Conservation (phyloP, 1,284 basidiomycete species). For the Fomitopsis pinicola region DNA sequence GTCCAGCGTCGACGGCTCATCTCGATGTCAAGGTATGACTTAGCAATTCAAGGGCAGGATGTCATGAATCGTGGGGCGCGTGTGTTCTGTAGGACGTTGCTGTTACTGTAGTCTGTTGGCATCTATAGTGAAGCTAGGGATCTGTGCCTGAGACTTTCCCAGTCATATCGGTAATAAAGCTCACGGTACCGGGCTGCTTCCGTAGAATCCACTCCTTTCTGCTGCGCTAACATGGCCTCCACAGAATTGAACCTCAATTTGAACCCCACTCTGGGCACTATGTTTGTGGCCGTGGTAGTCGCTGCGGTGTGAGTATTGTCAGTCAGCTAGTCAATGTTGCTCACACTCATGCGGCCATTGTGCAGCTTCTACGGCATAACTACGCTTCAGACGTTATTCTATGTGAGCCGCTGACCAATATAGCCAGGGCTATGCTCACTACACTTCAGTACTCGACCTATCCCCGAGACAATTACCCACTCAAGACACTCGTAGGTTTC, state of each 20-base stretch:
- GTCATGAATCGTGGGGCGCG: too few species aligned
- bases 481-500: not conserved
- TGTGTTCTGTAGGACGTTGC: too few species aligned
- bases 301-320: not conserved
- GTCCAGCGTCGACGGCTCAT: too few species aligned
- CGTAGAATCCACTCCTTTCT: too few species aligned
- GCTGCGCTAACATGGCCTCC: too few species aligned
- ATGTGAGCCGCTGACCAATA: not conserved
- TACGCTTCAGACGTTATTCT: not conserved
- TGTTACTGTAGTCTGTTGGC: too few species aligned
- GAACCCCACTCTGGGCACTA: not conserved
- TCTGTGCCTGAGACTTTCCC: too few species aligned
- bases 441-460: not conserved
- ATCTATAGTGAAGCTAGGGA: too few species aligned
- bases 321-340: not conserved
- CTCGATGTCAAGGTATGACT: too few species aligned
- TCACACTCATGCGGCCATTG: not conserved
- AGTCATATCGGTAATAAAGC: too few species aligned
- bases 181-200: too few species aligned
- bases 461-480: not conserved
- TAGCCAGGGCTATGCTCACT: not conserved
- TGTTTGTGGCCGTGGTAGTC: not conserved
- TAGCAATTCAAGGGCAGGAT: too few species aligned
- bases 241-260: not conserved
- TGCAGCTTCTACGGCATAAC: not conserved